Conservation (phyloP, 2,329 filamentous ascomycete species). For the Microcyclospora tardicrescens region DNA sequence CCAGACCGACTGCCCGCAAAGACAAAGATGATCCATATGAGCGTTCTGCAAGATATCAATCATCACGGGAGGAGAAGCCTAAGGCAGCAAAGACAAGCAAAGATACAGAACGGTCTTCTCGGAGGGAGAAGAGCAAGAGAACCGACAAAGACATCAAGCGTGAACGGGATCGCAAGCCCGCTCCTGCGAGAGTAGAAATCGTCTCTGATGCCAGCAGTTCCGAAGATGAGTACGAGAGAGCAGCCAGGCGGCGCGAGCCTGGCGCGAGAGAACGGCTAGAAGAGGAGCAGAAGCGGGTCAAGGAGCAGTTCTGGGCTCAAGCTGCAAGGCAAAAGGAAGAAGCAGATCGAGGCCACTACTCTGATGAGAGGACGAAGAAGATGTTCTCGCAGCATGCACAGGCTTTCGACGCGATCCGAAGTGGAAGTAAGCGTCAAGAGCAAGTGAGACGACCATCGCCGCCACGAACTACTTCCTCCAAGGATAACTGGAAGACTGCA, state of each 20-base stretch:
- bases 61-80: too few species aligned
- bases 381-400: slow-evolving; percentile 10
- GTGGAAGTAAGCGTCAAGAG: slow-evolving; percentile 3
- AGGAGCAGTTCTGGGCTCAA: slow-evolving; percentile 13
- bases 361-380: slow-evolving; percentile 13
- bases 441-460: slow-evolving; percentile 16
- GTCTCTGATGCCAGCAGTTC: slow-evolving; percentile 15
- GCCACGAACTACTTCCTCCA: slow-evolving; percentile 14
- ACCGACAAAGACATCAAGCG: slow-evolving; percentile 28
- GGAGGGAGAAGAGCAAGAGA: slow-evolving; percentile 27
- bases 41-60: too few species aligned
- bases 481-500: slow-evolving; percentile 7
- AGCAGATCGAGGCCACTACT: slow-evolving; percentile 10
- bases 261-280: slow-evolving; percentile 8
- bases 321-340: slow-evolving; percentile 13
- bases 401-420: background rate
- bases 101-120: slow-evolving; percentile 25
- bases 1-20: slow-evolving; percentile 24
- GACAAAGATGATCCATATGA: slow-evolving; percentile 15
- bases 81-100: slow-evolving; percentile 12
- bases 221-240: slow-evolving; percentile 13
- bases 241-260: slow-evolving; percentile 7
- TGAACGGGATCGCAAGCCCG: slow-evolving; percentile 25
- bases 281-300: slow-evolving; percentile 13
- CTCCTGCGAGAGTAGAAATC: slow-evolving; percentile 8